phyloP scores from a whole-genome alignment of 2,329 filamentous ascomycete genomes.

The Stemphylium beticola region DNA sequence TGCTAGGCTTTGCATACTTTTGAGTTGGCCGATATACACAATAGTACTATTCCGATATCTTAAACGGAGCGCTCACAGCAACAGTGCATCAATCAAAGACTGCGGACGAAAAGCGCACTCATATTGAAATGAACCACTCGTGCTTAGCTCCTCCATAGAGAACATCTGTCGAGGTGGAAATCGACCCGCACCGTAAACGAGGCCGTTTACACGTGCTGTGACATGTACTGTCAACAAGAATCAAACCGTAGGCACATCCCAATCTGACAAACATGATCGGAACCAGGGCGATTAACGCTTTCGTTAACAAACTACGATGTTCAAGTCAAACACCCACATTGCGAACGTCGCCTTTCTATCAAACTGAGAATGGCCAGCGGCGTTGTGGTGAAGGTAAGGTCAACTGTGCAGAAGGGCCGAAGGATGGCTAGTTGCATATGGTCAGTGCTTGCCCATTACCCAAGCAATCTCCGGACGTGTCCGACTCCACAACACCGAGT shows the following conservation, averaged over 20 bases:
- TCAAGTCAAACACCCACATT: too few species aligned
- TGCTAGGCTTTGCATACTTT: neutral
- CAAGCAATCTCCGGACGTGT: constrained; percentile 2
- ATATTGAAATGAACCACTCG: neutral
- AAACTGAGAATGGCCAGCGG: neutral
- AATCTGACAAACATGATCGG: neutral
- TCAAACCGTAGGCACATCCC: neutral
- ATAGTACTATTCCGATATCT: neutral
- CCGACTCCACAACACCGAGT: constrained; percentile 14
- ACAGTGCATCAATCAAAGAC: neutral
- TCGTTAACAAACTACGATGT: neutral
- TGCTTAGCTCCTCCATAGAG: neutral
- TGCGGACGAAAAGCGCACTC: neutral
- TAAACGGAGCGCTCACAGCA: neutral
- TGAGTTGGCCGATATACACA: neutral
- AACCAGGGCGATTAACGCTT: neutral
- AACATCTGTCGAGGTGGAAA: neutral
- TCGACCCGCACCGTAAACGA: neutral
- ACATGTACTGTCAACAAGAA: constrained; percentile 4
- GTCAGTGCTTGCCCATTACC: constrained; percentile 8
- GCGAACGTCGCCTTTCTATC: too few species aligned
- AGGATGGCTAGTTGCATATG: neutral
- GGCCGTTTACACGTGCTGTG: neutral
- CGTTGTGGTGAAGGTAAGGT: neutral
- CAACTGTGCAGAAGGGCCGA: neutral